Percentiles rank a stretch among this genome's conserved stretches.
phyloP scores from a whole-genome alignment of 805 yeast species.

The Pachysolen tannophilus region DNA sequence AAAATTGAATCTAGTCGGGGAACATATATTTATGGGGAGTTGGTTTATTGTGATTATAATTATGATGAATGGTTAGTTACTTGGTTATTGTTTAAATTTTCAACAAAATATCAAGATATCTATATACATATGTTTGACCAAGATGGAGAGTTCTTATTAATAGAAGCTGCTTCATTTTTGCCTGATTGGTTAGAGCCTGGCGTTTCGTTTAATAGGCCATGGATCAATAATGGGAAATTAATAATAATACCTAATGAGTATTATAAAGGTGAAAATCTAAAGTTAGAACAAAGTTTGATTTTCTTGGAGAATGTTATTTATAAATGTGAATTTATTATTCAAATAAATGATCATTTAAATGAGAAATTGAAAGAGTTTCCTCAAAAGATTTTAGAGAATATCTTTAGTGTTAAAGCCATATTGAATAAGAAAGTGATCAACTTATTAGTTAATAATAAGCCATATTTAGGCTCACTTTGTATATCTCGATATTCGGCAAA shows the following conservation, averaged over 20 bases:
- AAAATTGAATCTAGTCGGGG: slow-evolving; percentile 12
- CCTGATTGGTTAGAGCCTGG: slow-evolving; percentile 36
- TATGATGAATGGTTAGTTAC: slow-evolving; percentile 40
- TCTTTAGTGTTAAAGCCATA: slow-evolving; percentile 14
- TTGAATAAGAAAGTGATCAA: slow-evolving; percentile 12
- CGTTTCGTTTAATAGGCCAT: slow-evolving; percentile 40
- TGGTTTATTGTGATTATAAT: slow-evolving; percentile 33
- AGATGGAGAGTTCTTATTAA: slow-evolving; percentile 48
- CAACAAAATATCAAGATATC: slow-evolving; percentile 21
- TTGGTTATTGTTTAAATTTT: slow-evolving; percentile 28
- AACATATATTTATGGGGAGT: slow-evolving; percentile 28
- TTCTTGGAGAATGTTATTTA: slow-evolving; percentile 30
- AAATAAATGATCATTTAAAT: slow-evolving; percentile 15
- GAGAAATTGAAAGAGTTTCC: slow-evolving; percentile 20
- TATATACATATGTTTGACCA: slow-evolving; percentile 41
- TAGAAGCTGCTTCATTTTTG: slow-evolving; percentile 39
- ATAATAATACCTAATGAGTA: slow-evolving; percentile 31
- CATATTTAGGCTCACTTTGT: slow-evolving; percentile 9
- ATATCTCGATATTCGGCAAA: background rate
- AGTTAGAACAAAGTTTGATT: slow-evolving; percentile 29
- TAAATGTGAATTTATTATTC: slow-evolving; percentile 20
- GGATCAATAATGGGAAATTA: slow-evolving; percentile 38
- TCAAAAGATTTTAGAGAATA: slow-evolving; percentile 17
- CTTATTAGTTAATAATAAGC: slow-evolving; percentile 8
- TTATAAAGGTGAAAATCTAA: slow-evolving; percentile 25